Evolutionary conservation across 169 alveolate genomes (phyloP).

Genomic region (Plasmodium fragile): DNA sequence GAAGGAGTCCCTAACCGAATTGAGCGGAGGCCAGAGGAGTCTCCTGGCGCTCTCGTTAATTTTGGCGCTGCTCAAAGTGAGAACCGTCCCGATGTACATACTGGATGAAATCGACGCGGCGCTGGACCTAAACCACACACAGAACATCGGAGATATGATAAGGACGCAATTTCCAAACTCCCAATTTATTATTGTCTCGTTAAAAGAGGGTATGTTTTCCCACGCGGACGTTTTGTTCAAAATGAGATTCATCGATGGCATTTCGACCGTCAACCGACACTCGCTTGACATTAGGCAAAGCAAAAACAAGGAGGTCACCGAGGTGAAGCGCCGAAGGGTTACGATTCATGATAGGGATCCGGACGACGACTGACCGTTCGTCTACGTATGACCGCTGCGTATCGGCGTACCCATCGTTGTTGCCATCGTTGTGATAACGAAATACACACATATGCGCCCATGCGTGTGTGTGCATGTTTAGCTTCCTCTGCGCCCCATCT

Average conservation of each 20-base stretch:
- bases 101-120: conserved; percentile 99
- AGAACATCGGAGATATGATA: conserved; percentile 98
- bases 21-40: conserved; percentile 97
- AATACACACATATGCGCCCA: neutral
- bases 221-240: conserved; percentile 98
- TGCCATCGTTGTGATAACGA: neutral
- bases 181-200: conserved; percentile 96
- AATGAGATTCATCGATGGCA: conserved; percentile 94
- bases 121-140: conserved; percentile 98
- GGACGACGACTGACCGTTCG: conserved; percentile 15
- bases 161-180: conserved; percentile 96
- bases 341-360: conserved; percentile 62
- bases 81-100: conserved; percentile 99
- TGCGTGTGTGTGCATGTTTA: neutral
- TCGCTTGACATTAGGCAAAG: conserved; percentile 50
- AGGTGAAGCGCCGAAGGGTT: conserved; percentile 56
- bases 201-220: conserved; percentile 98
- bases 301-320: conserved; percentile 25
- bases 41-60: conserved; percentile 97
- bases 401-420: neutral
- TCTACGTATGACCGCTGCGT: neutral
- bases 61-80: conserved; percentile 95
- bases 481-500: neutral
- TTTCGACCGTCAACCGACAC: conserved; percentile 86
- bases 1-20: conserved; percentile 94